A percentile compares a stretch with the other conserved stretches of the same genome.
These are phyloP conservation scores for Astrothelium subdiscretum DNA, from an alignment of 495 filamentous ascomycete species.

Conservation along the genomic window DNA sequence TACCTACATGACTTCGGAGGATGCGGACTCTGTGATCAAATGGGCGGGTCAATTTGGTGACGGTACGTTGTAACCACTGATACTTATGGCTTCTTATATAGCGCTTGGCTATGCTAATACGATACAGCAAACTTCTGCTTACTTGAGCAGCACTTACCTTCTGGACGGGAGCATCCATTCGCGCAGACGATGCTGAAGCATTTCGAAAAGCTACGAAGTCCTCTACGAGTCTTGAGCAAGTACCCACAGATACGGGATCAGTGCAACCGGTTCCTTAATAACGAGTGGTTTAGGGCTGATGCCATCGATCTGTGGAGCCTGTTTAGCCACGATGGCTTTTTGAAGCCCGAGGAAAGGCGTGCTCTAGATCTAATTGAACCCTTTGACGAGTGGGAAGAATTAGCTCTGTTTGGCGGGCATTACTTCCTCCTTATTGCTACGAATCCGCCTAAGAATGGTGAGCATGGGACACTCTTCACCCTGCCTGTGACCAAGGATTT, in stretches of 20 bases:
- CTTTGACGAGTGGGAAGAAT: slow-evolving; percentile 96
- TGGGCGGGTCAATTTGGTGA: slow-evolving; percentile 56
- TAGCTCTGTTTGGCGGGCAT: slow-evolving; percentile 73
- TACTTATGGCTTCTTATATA: not conserved
- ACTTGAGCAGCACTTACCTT: slow-evolving; percentile 79
- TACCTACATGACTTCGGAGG: slow-evolving; percentile 73
- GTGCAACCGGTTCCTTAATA: slow-evolving; percentile 47
- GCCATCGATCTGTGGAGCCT: slow-evolving; percentile 64
- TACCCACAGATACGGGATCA: slow-evolving; percentile 59
- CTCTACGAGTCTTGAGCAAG: slow-evolving; percentile 55
- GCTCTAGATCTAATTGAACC: slow-evolving; percentile 58
- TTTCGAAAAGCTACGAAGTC: slow-evolving; percentile 69
- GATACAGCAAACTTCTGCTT: slow-evolving; percentile 56
- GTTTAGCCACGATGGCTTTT: slow-evolving; percentile 57
- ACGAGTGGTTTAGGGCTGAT: slow-evolving; percentile 52
- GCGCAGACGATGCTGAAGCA: slow-evolving; percentile 77
- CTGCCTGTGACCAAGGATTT: not conserved
- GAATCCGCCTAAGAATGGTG: slow-evolving; percentile 5
- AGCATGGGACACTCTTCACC: not conserved
- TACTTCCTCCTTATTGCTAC: slow-evolving; percentile 69
- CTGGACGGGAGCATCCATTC: slow-evolving; percentile 68
- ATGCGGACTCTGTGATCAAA: slow-evolving; percentile 57
- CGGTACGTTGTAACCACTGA: slow-evolving; percentile 25
- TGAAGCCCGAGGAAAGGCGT: slow-evolving; percentile 42
- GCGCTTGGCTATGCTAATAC: no score